Evolutionary conservation across 805 yeast genomes (phyloP), one percentile per base, ranked within the genome.

Genomic region (Candida sakaeoensis): DNA sequence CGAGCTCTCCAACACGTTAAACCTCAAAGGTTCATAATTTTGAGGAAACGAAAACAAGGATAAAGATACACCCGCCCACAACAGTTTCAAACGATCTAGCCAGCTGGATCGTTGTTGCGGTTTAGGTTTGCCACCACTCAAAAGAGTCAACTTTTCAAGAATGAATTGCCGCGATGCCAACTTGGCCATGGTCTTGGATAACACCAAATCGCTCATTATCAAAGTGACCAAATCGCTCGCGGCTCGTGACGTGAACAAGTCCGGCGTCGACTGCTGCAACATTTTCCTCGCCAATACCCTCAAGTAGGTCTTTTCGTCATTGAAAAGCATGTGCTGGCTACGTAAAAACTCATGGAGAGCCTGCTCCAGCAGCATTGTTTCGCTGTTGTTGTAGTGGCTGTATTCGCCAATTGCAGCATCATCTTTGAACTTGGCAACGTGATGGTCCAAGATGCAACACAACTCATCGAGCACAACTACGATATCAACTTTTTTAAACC

Each of bases 171-270:
- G 63, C 8, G 53, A 37, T 3, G 63, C 43, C 14, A 63, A 37
- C 42, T 53, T 56, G 2, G 42, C 50, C 12, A 61, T 27, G 1
- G 55, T 40, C 34, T 56, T 55, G 13, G 38, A 45, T 16, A 64
- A 36, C 3, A 64, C 58, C 37, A 62, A 43, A 46, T 63, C 68
- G 14, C 61, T 50, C 17, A 60, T 33, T n/a, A 62, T 40, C n/a
- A 50, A 39, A 8, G 42, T 47, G 1, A 58, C 45, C 24, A 63
- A 51, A 31, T 49, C 48, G 27, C 48, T 43, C 3, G 55, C 44
- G 2, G 61, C 61, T 26, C 52, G 49, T 5, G 66, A 58, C 15
- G 54, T 47, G 6, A 51, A 33, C 14, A 37, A 28, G 3, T 14
- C 4, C 9, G 13, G 16, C n/a, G 17, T 8, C 54, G 53, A 17